Evolutionary conservation across 2,329 filamentous ascomycete species (phyloP).

Genomic region (Trichoderma asperellum): DNA sequence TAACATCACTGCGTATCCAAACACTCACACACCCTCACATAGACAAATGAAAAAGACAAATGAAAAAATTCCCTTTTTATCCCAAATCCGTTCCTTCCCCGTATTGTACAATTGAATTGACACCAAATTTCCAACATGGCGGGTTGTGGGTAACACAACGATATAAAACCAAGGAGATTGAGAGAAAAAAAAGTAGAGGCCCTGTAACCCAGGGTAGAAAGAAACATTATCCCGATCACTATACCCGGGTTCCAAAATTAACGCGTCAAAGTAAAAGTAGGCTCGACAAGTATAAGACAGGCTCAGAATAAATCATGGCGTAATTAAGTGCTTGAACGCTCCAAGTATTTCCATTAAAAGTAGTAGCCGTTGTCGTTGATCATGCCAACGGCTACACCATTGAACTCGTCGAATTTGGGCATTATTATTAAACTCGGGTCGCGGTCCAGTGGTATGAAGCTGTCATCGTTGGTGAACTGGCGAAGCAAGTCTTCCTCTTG

Average conservation of each 20-base stretch:
- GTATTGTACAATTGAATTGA: conserved; percentile 29
- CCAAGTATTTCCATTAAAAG: conserved; percentile 51
- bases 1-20: conserved; percentile 25
- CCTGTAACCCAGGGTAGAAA: conserved; percentile 14
- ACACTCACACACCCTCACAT: background rate
- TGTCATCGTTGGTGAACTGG: conserved; percentile 49
- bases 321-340: conserved; percentile 7
- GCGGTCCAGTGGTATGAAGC: conserved; percentile 49
- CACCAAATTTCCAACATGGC: conserved; percentile 25
- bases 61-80: conserved; percentile 18
- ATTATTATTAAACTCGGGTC: conserved; percentile 55
- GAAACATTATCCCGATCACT: conserved; percentile 26
- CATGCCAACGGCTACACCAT: conserved; percentile 54
- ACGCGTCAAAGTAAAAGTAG: conserved; percentile 14
- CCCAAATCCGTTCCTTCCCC: conserved; percentile 24
- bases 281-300: conserved; percentile 22
- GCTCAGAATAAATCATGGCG: conserved; percentile 6
- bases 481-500: conserved; percentile 52
- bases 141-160: conserved; percentile 15
- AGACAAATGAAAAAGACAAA: conserved; percentile 8
- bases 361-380: conserved; percentile 57
- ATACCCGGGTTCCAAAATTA: conserved; percentile 26
- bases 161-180: conserved; percentile 11
- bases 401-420: conserved; percentile 59
- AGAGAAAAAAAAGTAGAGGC: background rate